phyloP scores from a whole-genome alignment of 1,139 yeast genomes.

The Citeromyces hawaiiensis region DNA sequence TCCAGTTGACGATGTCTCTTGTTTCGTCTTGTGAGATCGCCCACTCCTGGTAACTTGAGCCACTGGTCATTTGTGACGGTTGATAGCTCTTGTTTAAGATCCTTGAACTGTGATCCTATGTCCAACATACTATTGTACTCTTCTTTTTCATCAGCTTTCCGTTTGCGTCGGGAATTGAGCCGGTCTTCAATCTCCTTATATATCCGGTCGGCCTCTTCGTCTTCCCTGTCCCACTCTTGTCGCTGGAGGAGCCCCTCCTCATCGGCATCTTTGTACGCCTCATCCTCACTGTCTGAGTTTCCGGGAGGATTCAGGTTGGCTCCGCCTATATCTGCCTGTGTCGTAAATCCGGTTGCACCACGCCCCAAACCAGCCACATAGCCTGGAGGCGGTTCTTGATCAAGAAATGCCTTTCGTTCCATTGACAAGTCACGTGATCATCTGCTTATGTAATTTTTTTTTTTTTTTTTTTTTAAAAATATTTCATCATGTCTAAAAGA shows the following conservation, averaged over 20 bases:
- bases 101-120: constrained; percentile 29
- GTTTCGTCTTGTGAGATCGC: constrained; percentile 72
- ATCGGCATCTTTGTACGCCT: constrained; percentile 20
- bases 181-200: constrained; percentile 53
- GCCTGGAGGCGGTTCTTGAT: constrained; percentile 81
- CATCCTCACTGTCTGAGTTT: constrained; percentile 20
- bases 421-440: constrained; percentile 23
- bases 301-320: constrained; percentile 25
- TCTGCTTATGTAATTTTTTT: background rate
- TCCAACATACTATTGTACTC: background rate
- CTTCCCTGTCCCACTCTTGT: constrained; percentile 27
- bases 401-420: constrained; percentile 55
- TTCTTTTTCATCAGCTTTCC: constrained; percentile 6
- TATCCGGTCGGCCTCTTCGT: constrained; percentile 67
- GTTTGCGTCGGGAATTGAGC: constrained; percentile 15
- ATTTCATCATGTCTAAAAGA: constrained; percentile 1
- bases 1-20: constrained; percentile 56
- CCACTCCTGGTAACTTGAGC: constrained; percentile 77
- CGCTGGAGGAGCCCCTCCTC: constrained; percentile 21
- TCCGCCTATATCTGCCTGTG: constrained; percentile 65
- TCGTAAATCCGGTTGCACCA: constrained; percentile 90
- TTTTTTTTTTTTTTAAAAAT: background rate
- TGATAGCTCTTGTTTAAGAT: constrained; percentile 51
- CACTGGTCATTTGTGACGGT: constrained; percentile 59
- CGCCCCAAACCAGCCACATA: constrained; percentile 89